phyloP scores from a whole-genome alignment of 75 land plant genomes.

The Pinus tabuliformis region DNA sequence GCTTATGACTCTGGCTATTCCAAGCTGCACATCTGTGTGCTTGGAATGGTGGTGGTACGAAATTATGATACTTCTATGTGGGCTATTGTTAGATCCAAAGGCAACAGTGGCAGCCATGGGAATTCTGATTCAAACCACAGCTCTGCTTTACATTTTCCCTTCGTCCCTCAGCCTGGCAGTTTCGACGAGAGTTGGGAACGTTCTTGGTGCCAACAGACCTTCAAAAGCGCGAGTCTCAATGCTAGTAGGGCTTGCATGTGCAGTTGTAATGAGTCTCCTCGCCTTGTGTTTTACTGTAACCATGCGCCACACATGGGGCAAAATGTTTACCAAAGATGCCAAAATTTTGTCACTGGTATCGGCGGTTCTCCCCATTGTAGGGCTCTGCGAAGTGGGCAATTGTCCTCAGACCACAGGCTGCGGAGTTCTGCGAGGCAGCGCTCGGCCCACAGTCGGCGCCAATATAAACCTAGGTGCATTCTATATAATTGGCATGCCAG shows the following conservation, averaged over 20 bases:
- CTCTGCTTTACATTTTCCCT: constrained; percentile 50
- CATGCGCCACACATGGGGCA: constrained; percentile 42
- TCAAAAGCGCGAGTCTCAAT: constrained; percentile 23
- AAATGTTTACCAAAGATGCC: constrained; percentile 42
- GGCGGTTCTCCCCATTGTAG: constrained; percentile 43
- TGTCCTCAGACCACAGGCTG: constrained; percentile 73
- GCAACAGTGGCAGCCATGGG: constrained; percentile 53
- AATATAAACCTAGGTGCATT: constrained; percentile 59
- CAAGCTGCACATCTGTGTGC: constrained; percentile 48
- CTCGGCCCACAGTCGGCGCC: constrained; percentile 51
- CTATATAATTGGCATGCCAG: constrained; percentile 55
- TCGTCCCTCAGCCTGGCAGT: constrained; percentile 46
- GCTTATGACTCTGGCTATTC: constrained; percentile 34
- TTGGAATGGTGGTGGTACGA: constrained; percentile 85
- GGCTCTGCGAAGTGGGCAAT: constrained; percentile 68
- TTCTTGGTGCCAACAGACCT: constrained; percentile 42
- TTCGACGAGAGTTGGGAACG: constrained; percentile 59
- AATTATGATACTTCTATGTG: constrained; percentile 50
- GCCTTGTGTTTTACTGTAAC: constrained; percentile 39
- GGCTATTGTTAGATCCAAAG: constrained; percentile 26
- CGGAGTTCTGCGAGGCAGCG: constrained; percentile 63
- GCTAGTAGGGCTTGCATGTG: constrained; percentile 18
- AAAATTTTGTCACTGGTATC: constrained; percentile 42
- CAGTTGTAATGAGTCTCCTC: constrained; percentile 28
- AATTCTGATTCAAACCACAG: constrained; percentile 49